A percentile compares a stretch with the other conserved stretches of the same genome.
Conservation (phyloP, 2,329 filamentous ascomycete species). For the Magnaporthales sp. region DNA sequence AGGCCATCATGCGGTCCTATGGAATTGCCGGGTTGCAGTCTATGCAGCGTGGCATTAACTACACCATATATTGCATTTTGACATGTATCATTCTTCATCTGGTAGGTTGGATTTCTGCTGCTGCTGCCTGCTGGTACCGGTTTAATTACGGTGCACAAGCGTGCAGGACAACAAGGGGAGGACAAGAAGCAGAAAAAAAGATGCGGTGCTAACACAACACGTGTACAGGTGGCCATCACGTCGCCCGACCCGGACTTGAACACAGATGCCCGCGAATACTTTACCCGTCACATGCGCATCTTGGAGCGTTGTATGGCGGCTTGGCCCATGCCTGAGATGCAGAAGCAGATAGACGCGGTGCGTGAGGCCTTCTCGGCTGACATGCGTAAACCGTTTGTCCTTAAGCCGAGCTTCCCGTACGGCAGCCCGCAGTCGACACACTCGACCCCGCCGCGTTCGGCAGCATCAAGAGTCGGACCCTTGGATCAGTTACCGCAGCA, state of each 20-base stretch:
- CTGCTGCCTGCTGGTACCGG: background rate
- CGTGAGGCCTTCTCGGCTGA: slow-evolving; percentile 89
- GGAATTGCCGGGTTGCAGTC: slow-evolving; percentile 74
- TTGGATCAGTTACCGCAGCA: background rate
- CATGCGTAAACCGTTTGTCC: slow-evolving; percentile 71
- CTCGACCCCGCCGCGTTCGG: slow-evolving; percentile 20
- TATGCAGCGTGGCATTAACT: slow-evolving; percentile 92
- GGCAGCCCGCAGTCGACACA: slow-evolving; percentile 61
- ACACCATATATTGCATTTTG: slow-evolving; percentile 85
- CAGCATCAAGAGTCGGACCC: slow-evolving; percentile 24
- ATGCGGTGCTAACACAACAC: background rate
- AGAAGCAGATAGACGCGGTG: slow-evolving; percentile 81
- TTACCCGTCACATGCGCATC: slow-evolving; percentile 88
- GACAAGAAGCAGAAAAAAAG: background rate
- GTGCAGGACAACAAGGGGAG: background rate
- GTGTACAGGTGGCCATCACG: slow-evolving; percentile 70
- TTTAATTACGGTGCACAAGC: background rate
- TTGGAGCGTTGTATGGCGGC: slow-evolving; percentile 74
- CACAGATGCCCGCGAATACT: slow-evolving; percentile 76
- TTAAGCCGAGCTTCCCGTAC: slow-evolving; percentile 82
- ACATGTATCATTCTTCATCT: slow-evolving; percentile 90
- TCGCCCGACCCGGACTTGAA: slow-evolving; percentile 88
- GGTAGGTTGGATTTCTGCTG: slow-evolving; percentile 45
- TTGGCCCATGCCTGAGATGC: slow-evolving; percentile 85
- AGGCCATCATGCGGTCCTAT: slow-evolving; percentile 68